Percentiles rank a stretch among this genome's conserved stretches.
Evolutionary conservation across 768 basidiomycete species (phyloP).

Genomic region (Mycena alexandri): DNA sequence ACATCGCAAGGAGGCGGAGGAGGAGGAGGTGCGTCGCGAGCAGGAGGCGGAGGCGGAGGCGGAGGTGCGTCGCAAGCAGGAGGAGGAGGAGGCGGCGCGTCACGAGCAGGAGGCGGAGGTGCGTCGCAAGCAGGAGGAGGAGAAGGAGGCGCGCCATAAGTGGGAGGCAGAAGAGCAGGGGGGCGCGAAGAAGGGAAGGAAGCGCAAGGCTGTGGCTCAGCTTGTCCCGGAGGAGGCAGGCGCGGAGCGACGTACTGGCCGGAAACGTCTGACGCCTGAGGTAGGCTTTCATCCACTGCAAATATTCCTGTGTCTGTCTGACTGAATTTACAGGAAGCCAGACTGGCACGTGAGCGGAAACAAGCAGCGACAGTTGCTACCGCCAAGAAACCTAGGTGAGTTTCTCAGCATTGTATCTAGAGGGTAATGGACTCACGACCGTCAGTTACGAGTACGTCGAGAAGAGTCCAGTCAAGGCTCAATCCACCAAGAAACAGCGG

Average conservation of each 20-base stretch:
- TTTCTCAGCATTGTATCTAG: not conserved
- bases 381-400: constrained; percentile 1
- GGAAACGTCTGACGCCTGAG: constrained; percentile 3
- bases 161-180: too few species aligned
- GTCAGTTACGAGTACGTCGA: not conserved
- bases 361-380: not conserved
- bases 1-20: not conserved
- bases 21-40: too few species aligned
- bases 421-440: not conserved
- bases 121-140: too few species aligned
- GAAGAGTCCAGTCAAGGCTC: not conserved
- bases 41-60: too few species aligned
- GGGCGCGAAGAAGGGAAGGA: constrained; percentile 1
- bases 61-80: too few species aligned
- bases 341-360: not conserved
- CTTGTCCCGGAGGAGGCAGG: too few species aligned
- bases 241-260: not conserved
- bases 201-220: constrained; percentile 4
- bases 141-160: too few species aligned
- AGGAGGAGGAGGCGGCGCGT: too few species aligned
- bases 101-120: too few species aligned
- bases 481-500: too few species aligned
- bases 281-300: not conserved
- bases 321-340: constrained; percentile 1
- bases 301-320: not conserved